phyloP scores from a whole-genome alignment of 2,329 filamentous ascomycete genomes.

The Aspergillus amoenus region DNA sequence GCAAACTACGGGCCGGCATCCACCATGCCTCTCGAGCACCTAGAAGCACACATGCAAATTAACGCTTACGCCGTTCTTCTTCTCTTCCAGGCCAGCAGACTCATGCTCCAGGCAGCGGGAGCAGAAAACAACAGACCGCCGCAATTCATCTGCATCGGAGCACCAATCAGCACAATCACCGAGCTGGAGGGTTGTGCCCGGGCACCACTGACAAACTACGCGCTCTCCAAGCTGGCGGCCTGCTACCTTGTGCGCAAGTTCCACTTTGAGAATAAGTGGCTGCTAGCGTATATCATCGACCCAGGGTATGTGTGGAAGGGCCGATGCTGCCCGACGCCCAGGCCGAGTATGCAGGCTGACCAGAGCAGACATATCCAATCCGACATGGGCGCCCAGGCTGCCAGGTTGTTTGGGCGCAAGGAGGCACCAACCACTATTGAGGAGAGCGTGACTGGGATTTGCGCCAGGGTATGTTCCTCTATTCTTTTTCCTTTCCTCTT shows the following conservation, averaged over 20 bases:
- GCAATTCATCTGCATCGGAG: not conserved
- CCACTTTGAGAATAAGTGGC: constrained; percentile 5
- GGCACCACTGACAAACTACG: not conserved
- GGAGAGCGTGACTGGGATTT: constrained; percentile 1
- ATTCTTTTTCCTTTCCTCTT: not conserved
- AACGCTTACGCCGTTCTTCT: not conserved
- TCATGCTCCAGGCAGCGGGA: not conserved
- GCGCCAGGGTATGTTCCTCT: not conserved
- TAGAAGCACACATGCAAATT: not conserved
- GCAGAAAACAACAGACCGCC: not conserved
- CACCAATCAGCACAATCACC: not conserved
- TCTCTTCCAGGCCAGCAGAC: not conserved
- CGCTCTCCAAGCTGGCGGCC: not conserved
- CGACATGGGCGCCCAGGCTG: constrained; percentile 2
- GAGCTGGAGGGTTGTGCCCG: constrained; percentile 1
- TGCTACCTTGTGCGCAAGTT: not conserved
- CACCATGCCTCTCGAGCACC: not conserved
- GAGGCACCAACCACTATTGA: not conserved
- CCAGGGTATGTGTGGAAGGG: not conserved
- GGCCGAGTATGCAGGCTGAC: not conserved
- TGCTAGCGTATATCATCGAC: not conserved
- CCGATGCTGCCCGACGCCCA: not conserved
- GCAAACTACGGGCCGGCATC: not conserved
- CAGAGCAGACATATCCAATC: not conserved
- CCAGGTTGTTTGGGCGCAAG: not conserved